A percentile compares a stretch with the other conserved stretches of the same genome.
Conservation (phyloP, 306 rosid genomes). For the Hippophae tibetana region DNA sequence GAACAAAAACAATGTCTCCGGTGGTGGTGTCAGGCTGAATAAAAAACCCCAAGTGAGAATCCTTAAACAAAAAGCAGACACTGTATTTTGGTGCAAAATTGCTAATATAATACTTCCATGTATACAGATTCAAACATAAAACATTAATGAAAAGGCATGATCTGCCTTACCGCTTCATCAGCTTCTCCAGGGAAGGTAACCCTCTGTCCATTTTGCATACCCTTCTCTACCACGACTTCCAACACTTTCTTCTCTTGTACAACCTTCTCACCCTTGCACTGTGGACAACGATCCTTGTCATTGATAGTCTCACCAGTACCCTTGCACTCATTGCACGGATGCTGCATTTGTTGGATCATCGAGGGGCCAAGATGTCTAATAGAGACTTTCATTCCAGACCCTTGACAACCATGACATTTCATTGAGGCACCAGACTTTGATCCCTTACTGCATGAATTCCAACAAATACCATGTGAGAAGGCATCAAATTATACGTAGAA, state of each 20-base stretch:
- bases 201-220: slow-evolving; percentile 84
- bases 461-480: background rate
- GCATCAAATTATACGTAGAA: background rate
- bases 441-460: slow-evolving; percentile 53
- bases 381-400: slow-evolving; percentile 72
- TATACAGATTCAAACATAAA: background rate
- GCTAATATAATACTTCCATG: background rate
- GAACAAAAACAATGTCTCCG: slow-evolving; percentile 84
- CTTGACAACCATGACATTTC: slow-evolving; percentile 88
- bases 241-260: slow-evolving; percentile 90
- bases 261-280: slow-evolving; percentile 91
- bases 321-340: no score
- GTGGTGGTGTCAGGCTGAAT: slow-evolving; percentile 87
- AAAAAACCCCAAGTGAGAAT: background rate
- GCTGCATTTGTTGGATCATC: no score
- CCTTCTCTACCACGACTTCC: slow-evolving; percentile 84
- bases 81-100: background rate
- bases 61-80: background rate
- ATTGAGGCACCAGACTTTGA: slow-evolving; percentile 88
- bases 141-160: background rate
- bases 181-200: slow-evolving; percentile 96
- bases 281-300: slow-evolving; percentile 79
- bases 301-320: slow-evolving; percentile 22
- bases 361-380: no score
- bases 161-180: slow-evolving; percentile 69